phyloP scores from a whole-genome alignment of 768 basidiomycete species.

The Lactifluus pinguis region DNA sequence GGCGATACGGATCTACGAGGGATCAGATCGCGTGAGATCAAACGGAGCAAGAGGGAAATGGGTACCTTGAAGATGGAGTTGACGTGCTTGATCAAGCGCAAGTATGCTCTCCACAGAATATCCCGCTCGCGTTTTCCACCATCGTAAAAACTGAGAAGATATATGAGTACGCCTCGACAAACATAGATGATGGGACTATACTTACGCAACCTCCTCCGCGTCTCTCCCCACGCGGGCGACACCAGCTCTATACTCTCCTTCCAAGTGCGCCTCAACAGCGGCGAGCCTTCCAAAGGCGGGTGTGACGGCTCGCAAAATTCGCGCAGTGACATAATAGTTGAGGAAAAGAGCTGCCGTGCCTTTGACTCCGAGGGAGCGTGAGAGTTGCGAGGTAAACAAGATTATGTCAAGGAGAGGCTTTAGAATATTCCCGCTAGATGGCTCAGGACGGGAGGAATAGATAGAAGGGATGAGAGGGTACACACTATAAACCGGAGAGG shows the following conservation, averaged over 20 bases:
- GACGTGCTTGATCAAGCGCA: constrained; percentile 75
- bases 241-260: constrained; percentile 88
- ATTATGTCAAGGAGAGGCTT: constrained; percentile 88
- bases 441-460: neutral
- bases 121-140: constrained; percentile 77
- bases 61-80: constrained; percentile 83
- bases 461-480: constrained; percentile 8
- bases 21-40: neutral
- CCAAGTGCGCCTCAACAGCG: constrained; percentile 74
- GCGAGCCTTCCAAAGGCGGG: constrained; percentile 90
- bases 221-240: constrained; percentile 82
- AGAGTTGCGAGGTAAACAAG: constrained; percentile 88
- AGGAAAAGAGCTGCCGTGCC: constrained; percentile 72
- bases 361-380: constrained; percentile 75
- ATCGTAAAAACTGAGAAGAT: constrained; percentile 70
- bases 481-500: constrained; percentile 81
- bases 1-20: constrained; percentile 66
- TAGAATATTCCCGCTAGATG: constrained; percentile 74
- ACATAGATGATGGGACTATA: constrained; percentile 12
- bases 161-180: neutral
- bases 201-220: constrained; percentile 86
- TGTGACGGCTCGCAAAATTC: constrained; percentile 74
- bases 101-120: constrained; percentile 71
- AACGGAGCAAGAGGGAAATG: neutral
- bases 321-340: constrained; percentile 82